These are phyloP conservation scores for Globisporangium echinulatum DNA, from an alignment of 352 stramenopile species.

Conservation along the genomic window DNA sequence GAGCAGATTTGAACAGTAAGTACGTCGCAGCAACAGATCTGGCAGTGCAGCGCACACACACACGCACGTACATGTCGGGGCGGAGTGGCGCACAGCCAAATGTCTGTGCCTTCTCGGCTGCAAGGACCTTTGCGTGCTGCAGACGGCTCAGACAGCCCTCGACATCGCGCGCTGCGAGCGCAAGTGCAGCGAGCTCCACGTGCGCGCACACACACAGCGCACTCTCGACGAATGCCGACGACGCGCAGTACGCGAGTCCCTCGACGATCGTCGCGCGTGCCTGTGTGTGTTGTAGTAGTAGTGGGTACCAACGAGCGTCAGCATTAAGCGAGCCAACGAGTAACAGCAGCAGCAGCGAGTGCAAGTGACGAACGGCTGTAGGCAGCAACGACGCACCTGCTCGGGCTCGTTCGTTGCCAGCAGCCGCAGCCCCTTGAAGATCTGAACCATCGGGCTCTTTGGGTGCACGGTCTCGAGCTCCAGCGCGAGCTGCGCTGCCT, in stretches of 20 bases:
- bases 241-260: conserved; percentile 46
- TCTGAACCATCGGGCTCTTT: conserved; percentile 44
- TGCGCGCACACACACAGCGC: conserved; percentile 50
- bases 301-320: neutral
- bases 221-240: conserved; percentile 64
- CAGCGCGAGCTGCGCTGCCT: conserved; percentile 22
- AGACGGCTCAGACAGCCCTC: conserved; percentile 57
- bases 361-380: neutral
- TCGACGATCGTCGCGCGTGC: conserved; percentile 42
- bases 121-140: conserved; percentile 27
- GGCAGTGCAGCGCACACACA: too few relatives aligned
- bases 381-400: conserved; percentile 15
- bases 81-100: conserved; percentile 33
- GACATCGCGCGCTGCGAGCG: conserved; percentile 38
- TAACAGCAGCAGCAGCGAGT: neutral
- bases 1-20: too few relatives aligned
- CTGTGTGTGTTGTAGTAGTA: conserved; percentile 14
- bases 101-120: conserved; percentile 33
- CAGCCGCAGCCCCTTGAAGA: conserved; percentile 30
- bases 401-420: conserved; percentile 21
- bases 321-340: neutral
- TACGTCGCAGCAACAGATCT: too few relatives aligned
- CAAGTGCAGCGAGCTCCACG: conserved; percentile 41
- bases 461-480: conserved; percentile 20
- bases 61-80: conserved; percentile 29